These are phyloP conservation scores for Parsonsia alboflavescens DNA, from an alignment of 257 asterid species.

Conservation along the genomic window DNA sequence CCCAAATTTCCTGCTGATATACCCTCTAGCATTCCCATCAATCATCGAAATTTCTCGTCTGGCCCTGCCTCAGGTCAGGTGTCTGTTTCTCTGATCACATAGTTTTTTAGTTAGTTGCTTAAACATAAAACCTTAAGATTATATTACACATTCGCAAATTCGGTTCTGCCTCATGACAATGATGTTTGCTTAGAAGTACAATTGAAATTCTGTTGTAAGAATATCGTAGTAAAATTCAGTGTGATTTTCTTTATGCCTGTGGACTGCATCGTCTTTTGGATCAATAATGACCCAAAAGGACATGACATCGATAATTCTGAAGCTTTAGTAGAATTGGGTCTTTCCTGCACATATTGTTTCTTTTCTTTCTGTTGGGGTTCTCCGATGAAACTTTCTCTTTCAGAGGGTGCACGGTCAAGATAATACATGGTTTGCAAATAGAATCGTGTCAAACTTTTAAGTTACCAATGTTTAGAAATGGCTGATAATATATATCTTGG, in stretches of 20 bases:
- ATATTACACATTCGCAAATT: background rate
- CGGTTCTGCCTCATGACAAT: background rate
- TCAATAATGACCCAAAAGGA: background rate
- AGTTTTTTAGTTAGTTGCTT: background rate
- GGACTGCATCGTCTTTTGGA: background rate
- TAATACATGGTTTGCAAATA: background rate
- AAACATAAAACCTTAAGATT: background rate
- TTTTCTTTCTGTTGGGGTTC: background rate
- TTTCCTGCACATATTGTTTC: background rate
- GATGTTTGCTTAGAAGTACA: background rate
- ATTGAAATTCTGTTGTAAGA: background rate
- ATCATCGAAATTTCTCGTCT: constrained; percentile 56
- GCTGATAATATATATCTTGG: background rate
- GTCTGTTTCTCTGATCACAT: background rate
- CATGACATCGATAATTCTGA: too few relatives aligned
- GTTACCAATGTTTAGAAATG: background rate
- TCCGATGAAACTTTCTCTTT: background rate
- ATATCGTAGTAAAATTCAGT: background rate
- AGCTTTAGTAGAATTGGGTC: background rate
- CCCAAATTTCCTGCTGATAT: constrained; percentile 16
- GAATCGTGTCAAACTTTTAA: background rate
- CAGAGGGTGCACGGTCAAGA: background rate
- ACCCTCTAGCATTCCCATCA: constrained; percentile 22
- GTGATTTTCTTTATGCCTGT: background rate
- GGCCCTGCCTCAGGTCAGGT: constrained; percentile 55